Evolutionary conservation across 768 basidiomycete species (phyloP).

Genomic region (Pholiota conissans): DNA sequence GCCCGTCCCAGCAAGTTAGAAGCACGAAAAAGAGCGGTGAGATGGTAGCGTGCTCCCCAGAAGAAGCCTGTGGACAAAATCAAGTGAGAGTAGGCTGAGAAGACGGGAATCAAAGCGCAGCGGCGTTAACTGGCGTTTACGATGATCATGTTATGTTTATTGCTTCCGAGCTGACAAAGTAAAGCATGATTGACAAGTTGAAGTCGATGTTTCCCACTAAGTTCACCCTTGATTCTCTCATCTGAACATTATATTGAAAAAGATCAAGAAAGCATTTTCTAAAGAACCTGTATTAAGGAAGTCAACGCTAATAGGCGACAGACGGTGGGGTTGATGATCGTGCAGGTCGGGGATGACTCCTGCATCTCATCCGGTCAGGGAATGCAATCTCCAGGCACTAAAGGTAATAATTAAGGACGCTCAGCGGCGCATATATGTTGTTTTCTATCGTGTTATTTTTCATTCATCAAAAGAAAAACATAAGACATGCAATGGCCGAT

Average conservation of each 20-base stretch:
- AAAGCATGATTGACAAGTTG: neutral
- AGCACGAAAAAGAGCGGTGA: neutral
- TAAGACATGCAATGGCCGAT: neutral
- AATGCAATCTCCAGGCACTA: neutral
- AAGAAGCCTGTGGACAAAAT: neutral
- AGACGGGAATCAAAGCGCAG: neutral
- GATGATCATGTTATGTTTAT: too few species aligned
- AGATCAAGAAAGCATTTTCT: neutral
- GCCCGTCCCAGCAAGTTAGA: neutral
- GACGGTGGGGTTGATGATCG: neutral
- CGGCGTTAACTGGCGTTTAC: neutral
- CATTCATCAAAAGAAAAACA: conserved; percentile 5
- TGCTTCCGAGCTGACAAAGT: neutral
- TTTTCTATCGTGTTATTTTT: conserved; percentile 6
- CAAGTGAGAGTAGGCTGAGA: neutral
- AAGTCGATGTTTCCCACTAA: neutral
- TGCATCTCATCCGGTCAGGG: neutral
- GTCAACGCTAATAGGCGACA: neutral
- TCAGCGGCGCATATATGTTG: neutral
- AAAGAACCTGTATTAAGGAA: neutral
- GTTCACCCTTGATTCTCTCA: neutral
- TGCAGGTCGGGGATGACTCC: neutral
- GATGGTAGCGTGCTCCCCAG: neutral
- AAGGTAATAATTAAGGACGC: too few species aligned
- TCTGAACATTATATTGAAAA: neutral